These are phyloP conservation scores for Metschnikowia lachancei DNA, from an alignment of 805 yeast genomes.

Conservation along the genomic window DNA sequence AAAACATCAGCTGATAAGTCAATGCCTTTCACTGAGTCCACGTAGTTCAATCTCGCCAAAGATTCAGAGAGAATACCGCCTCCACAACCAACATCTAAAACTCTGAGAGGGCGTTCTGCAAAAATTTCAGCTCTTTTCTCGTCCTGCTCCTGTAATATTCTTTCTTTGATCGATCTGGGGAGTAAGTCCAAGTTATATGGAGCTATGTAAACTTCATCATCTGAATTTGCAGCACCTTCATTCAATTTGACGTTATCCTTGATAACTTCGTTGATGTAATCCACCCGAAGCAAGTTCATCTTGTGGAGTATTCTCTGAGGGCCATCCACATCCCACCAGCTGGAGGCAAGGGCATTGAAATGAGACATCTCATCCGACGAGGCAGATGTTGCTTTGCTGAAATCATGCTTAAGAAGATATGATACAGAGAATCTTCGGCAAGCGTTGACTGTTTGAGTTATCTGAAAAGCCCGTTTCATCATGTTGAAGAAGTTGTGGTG, in stretches of 20 bases:
- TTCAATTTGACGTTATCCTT: constrained; percentile 44
- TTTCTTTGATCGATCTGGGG: constrained; percentile 52
- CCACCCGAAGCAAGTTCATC: constrained; percentile 89
- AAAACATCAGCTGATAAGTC: constrained; percentile 85
- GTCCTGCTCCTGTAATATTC: constrained; percentile 52
- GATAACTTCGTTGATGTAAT: constrained; percentile 70
- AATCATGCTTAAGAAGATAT: constrained; percentile 1
- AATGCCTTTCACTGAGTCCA: constrained; percentile 68
- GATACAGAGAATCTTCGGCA: constrained; percentile 10
- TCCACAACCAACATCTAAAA: constrained; percentile 94
- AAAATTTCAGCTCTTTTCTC: constrained; percentile 39
- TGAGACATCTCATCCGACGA: constrained; percentile 70
- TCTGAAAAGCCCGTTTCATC: constrained; percentile 8
- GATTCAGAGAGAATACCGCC: constrained; percentile 94
- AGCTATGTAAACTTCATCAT: constrained; percentile 64
- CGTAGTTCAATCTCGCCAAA: constrained; percentile 69
- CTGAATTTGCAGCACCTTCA: constrained; percentile 22
- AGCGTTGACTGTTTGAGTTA: not conserved
- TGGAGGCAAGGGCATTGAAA: constrained; percentile 79
- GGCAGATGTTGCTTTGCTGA: constrained; percentile 34
- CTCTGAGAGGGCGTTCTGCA: constrained; percentile 41
- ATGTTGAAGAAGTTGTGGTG: constrained; percentile 10
- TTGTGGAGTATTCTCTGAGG: constrained; percentile 91
- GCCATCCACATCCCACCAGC: constrained; percentile 98
- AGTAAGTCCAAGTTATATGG: constrained; percentile 70